Conservation (phyloP, 768 basidiomycete species). For the Gloeophyllum trabeum region DNA sequence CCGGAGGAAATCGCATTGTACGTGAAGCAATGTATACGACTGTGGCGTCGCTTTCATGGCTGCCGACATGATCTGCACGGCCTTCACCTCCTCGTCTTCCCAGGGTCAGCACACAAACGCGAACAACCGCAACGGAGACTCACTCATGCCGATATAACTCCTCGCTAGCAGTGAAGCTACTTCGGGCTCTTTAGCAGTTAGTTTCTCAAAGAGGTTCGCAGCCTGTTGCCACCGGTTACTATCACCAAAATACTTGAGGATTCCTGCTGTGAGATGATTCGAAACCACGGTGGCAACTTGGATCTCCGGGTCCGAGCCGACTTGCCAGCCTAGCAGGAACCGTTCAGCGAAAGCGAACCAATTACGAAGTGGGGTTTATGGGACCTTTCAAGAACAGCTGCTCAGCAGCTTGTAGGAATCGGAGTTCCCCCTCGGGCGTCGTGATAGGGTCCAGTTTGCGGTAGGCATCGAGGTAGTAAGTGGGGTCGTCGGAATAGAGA, state of each 20-base stretch:
- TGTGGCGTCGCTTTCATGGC: conserved; percentile 83
- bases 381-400: conserved; percentile 77
- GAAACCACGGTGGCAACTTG: conserved; percentile 96
- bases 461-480: conserved; percentile 85
- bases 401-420: conserved; percentile 88
- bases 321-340: conserved; percentile 80
- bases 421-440: conserved; percentile 74
- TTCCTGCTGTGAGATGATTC: conserved; percentile 89
- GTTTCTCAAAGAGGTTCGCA: conserved; percentile 90
- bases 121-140: conserved; percentile 19
- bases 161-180: conserved; percentile 78
- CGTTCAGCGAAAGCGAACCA: conserved; percentile 1
- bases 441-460: conserved; percentile 95
- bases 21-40: conserved; percentile 89
- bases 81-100: conserved; percentile 96
- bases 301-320: conserved; percentile 96
- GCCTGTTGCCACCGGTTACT: conserved; percentile 79
- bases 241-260: conserved; percentile 96
- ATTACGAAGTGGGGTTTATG: not conserved
- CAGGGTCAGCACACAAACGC: not conserved
- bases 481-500: conserved; percentile 91
- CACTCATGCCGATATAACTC: conserved; percentile 96
- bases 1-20: conserved; percentile 88
- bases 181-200: conserved; percentile 79
- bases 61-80: conserved; percentile 82